Conservation (phyloP, 78 protist species). For the Dictyostelium capitatum region DNA sequence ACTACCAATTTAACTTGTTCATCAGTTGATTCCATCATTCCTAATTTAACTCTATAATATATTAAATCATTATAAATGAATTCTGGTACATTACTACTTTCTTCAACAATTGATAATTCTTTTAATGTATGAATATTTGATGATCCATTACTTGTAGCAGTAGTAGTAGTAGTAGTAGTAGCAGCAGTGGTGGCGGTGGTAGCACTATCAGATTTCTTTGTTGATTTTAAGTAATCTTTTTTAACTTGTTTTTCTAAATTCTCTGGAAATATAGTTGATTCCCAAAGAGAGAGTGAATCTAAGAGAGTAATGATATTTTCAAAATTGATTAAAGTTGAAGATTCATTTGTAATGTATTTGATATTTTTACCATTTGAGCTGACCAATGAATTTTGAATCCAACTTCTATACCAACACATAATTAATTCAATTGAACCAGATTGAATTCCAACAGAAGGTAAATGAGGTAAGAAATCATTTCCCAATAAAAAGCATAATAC, state of each 20-base stretch:
- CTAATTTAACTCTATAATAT: constrained; percentile 48
- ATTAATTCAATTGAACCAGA: constrained; percentile 93
- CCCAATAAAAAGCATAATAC: constrained; percentile 97
- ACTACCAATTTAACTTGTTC: not conserved
- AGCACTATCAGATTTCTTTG: not conserved
- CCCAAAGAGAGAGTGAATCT: constrained; percentile 19
- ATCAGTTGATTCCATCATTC: not conserved
- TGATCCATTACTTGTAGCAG: not conserved
- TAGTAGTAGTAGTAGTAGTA: not conserved
- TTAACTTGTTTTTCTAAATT: constrained; percentile 45
- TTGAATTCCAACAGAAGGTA: constrained; percentile 95
- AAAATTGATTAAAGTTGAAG: not conserved
- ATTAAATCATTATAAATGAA: constrained; percentile 2
- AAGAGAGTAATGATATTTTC: constrained; percentile 16
- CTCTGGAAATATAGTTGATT: constrained; percentile 20
- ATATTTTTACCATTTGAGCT: not conserved
- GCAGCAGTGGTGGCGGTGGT: not conserved
- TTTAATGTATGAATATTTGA: not conserved
- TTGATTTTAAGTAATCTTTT: not conserved
- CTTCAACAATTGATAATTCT: not conserved
- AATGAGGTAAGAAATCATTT: constrained; percentile 98
- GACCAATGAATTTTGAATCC: not conserved
- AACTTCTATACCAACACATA: constrained; percentile 75
- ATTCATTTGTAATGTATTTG: not conserved
- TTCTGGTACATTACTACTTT: not conserved